A percentile compares a stretch with the other conserved stretches of the same genome.
phyloP scores from a whole-genome alignment of 306 rosid species.

The Pueraria montana region DNA sequence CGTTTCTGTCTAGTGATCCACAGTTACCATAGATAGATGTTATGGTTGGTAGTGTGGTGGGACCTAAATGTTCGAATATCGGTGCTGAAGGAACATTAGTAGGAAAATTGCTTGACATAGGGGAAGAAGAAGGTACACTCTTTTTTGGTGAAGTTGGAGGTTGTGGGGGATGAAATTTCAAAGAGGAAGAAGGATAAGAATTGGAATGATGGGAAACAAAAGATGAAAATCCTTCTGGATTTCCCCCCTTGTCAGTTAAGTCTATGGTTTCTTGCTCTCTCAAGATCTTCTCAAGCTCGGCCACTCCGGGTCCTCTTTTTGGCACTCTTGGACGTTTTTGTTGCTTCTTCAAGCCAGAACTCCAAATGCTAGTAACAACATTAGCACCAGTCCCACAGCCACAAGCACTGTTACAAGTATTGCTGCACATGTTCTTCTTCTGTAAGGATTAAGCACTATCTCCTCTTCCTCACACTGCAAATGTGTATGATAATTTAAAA shows the following conservation, averaged over 20 bases:
- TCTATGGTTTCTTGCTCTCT: slow-evolving; percentile 59
- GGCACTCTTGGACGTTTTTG: slow-evolving; percentile 63
- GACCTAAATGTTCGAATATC: slow-evolving; percentile 46
- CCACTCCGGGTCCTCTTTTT: slow-evolving; percentile 86
- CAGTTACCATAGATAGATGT: slow-evolving; percentile 28
- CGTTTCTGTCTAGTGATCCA: slow-evolving; percentile 33
- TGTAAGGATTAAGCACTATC: background rate
- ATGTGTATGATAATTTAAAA: background rate
- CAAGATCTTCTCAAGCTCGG: slow-evolving; percentile 76
- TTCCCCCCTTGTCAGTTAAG: slow-evolving; percentile 6
- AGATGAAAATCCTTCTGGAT: slow-evolving; percentile 49
- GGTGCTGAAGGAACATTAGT: slow-evolving; percentile 25
- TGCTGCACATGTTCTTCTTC: slow-evolving; percentile 57
- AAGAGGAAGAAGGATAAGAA: slow-evolving; percentile 36
- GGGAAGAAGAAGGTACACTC: background rate
- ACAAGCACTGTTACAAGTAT: slow-evolving; percentile 36
- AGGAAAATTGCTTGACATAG: background rate
- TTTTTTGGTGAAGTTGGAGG: background rate
- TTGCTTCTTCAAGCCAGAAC: slow-evolving; percentile 40
- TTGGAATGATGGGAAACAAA: slow-evolving; percentile 39
- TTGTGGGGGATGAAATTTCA: slow-evolving; percentile 26
- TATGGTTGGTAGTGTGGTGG: slow-evolving; percentile 14
- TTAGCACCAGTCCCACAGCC: slow-evolving; percentile 27
- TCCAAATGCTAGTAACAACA: slow-evolving; percentile 30
- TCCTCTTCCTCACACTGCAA: background rate